These are phyloP conservation scores for Solanum etuberosum DNA, from an alignment of 257 asterid species.

Conservation along the genomic window DNA sequence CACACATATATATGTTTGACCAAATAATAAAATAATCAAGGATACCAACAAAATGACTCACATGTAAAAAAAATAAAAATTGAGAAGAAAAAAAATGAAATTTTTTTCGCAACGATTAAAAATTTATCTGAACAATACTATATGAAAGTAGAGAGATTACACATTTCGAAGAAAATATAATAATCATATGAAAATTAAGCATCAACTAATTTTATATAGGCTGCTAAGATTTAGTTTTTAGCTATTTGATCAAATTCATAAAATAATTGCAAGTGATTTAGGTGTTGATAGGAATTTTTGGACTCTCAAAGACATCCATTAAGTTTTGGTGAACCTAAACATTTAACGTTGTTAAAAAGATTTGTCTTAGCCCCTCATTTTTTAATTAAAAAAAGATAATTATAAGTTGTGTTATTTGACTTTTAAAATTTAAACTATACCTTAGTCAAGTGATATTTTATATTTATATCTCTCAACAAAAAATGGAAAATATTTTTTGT, in stretches of 20 bases:
- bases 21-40: neutral
- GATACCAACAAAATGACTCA: neutral
- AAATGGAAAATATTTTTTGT: neutral
- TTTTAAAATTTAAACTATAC: neutral
- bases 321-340: neutral
- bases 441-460: neutral
- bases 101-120: too few relatives aligned
- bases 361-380: neutral
- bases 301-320: neutral
- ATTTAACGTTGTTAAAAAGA: neutral
- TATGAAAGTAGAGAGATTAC: accelerated
- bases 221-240: neutral
- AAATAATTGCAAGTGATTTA: neutral
- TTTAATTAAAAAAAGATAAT: neutral
- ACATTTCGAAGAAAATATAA: too few relatives aligned
- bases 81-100: neutral
- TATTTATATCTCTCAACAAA: neutral
- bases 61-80: neutral
- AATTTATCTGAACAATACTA: too few relatives aligned
- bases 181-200: neutral
- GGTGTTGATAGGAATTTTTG: neutral
- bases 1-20: neutral
- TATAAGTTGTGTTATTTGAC: neutral
- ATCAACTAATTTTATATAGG: neutral
- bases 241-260: neutral